These are phyloP conservation scores for Suillus paluster DNA, from an alignment of 768 basidiomycete species.

Conservation along the genomic window DNA sequence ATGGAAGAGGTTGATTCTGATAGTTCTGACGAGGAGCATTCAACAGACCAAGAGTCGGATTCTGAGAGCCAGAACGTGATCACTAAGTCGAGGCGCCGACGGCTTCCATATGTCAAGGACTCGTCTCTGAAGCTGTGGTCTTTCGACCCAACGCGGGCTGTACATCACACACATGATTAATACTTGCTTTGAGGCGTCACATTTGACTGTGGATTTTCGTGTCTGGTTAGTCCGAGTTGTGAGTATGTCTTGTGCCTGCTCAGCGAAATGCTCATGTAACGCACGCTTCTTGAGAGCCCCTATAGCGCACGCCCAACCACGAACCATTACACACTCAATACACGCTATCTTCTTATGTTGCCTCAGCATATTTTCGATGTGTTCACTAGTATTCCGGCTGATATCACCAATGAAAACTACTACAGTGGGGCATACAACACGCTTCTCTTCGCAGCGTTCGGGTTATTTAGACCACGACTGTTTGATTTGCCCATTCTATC, in stretches of 20 bases:
- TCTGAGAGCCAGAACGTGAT: slow-evolving; percentile 10
- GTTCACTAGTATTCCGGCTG: too few relatives aligned
- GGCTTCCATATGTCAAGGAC: slow-evolving; percentile 26
- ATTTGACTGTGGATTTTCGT: background rate
- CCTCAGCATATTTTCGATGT: too few relatives aligned
- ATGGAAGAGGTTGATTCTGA: background rate
- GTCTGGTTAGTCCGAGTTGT: background rate
- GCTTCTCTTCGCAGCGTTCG: too few relatives aligned
- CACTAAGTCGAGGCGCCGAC: slow-evolving; percentile 16
- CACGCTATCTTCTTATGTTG: too few relatives aligned
- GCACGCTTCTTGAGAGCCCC: too few relatives aligned
- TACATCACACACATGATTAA: background rate
- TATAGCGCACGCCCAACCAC: too few relatives aligned
- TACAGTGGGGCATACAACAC: too few relatives aligned
- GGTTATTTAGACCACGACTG: too few relatives aligned
- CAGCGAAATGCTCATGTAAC: background rate
- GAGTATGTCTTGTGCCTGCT: background rate
- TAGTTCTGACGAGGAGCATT: slow-evolving; percentile 4
- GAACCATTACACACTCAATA: too few relatives aligned
- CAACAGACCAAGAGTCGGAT: slow-evolving; percentile 21
- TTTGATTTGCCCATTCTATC: too few relatives aligned
- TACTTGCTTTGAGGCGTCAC: background rate
- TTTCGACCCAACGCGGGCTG: background rate
- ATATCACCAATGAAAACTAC: too few relatives aligned
- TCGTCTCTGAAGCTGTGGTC: slow-evolving; percentile 34